A percentile compares a stretch with the other conserved stretches of the same genome.
Evolutionary conservation across 768 basidiomycete genomes (phyloP).

Genomic region (Suillus subalutaceus): DNA sequence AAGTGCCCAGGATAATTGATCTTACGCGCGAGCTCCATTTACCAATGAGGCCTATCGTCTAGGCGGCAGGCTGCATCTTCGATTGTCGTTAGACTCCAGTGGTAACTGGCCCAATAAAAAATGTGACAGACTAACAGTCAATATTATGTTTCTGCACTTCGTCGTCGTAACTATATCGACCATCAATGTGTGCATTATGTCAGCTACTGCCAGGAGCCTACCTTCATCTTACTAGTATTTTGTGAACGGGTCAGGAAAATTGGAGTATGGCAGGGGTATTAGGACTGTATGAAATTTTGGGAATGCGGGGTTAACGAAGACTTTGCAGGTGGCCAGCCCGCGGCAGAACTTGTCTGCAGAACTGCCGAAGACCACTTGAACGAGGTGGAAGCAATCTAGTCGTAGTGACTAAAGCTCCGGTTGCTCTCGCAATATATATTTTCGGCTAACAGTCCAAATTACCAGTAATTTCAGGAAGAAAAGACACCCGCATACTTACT

Average conservation of each 20-base stretch:
- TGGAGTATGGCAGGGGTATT: background rate
- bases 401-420: background rate
- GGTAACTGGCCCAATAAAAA: background rate
- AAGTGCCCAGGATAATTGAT: background rate
- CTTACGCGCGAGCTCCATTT: background rate
- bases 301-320: background rate
- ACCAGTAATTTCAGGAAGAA: background rate
- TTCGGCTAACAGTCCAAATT: background rate
- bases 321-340: background rate
- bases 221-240: background rate
- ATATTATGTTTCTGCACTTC: background rate
- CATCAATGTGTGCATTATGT: background rate
- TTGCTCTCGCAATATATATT: background rate
- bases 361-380: background rate
- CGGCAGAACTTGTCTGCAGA: background rate
- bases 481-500: background rate
- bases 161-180: constrained; percentile 2
- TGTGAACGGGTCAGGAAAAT: background rate
- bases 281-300: background rate
- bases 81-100: background rate
- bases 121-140: background rate
- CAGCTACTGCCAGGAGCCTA: background rate
- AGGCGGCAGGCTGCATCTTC: background rate
- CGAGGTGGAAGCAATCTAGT: background rate
- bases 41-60: background rate